Conservation (phyloP, 192 early-diverging fungal genomes). For the Linnemannia zychae region DNA sequence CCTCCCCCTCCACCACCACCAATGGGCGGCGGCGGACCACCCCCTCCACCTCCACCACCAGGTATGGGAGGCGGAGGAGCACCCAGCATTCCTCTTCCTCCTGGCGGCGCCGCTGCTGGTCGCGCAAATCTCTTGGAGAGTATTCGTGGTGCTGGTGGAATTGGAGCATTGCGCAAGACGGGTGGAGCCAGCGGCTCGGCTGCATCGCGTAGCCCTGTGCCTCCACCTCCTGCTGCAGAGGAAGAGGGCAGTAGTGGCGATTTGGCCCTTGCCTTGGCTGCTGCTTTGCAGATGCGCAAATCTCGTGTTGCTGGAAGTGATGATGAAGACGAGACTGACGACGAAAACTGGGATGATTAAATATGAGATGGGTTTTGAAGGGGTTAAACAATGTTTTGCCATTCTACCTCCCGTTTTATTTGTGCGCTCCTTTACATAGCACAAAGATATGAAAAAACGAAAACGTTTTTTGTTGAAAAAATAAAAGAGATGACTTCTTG, state of each 20-base stretch:
- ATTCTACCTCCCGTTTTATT: background rate
- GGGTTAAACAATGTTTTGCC: background rate
- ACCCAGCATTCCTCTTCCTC: constrained; percentile 20
- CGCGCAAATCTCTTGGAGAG: constrained; percentile 60
- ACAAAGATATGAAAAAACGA: background rate
- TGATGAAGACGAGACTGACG: constrained; percentile 44
- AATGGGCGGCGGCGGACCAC: constrained; percentile 17
- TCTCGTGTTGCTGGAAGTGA: constrained; percentile 38
- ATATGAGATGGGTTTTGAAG: background rate
- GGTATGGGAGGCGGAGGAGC: constrained; percentile 3
- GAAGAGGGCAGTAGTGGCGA: constrained; percentile 27
- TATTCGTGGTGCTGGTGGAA: constrained; percentile 64
- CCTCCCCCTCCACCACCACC: constrained; percentile 57
- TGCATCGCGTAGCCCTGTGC: constrained; percentile 27
- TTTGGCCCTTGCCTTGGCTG: constrained; percentile 23
- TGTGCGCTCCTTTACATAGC: background rate
- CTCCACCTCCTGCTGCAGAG: constrained; percentile 24
- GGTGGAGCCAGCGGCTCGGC: constrained; percentile 2
- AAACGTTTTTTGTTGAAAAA: background rate
- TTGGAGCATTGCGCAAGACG: constrained; percentile 56
- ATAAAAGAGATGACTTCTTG: background rate
- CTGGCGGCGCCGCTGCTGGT: constrained; percentile 17
- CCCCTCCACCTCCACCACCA: constrained; percentile 57
- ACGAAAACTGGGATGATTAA: constrained; percentile 54
- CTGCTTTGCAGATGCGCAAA: constrained; percentile 32